Evolutionary conservation across 495 filamentous ascomycete species (phyloP).

Genomic region (Penicillium silybi): DNA sequence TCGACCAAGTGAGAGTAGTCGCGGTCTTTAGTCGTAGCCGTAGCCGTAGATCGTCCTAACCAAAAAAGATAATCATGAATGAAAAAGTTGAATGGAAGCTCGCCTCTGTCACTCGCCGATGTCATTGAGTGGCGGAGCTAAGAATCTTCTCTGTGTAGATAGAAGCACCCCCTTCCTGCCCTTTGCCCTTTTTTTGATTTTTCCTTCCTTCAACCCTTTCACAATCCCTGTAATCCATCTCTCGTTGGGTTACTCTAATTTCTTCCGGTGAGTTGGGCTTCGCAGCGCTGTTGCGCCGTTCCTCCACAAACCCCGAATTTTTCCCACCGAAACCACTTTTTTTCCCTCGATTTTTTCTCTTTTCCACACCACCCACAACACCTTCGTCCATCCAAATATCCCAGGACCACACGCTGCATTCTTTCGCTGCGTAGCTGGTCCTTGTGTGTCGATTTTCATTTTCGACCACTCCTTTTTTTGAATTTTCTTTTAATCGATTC

Average conservation of each 20-base stretch:
- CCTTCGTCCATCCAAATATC: slow-evolving; percentile 2
- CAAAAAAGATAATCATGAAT: background rate
- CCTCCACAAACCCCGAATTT: slow-evolving; percentile 17
- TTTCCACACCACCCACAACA: slow-evolving; percentile 8
- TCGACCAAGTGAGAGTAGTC: too few relatives aligned
- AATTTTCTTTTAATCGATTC: slow-evolving; percentile 25
- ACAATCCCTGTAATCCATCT: background rate
- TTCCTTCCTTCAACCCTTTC: background rate
- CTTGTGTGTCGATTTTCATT: slow-evolving; percentile 13
- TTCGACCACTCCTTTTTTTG: slow-evolving; percentile 16
- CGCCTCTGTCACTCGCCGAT: background rate
- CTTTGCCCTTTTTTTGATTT: background rate
- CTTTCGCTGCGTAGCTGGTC: slow-evolving; percentile 23
- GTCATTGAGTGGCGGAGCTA: slow-evolving; percentile 3
- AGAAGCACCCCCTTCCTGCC: background rate
- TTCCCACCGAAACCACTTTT: slow-evolving; percentile 27
- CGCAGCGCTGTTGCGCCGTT: slow-evolving; percentile 3
- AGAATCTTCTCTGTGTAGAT: background rate
- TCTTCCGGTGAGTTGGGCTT: background rate
- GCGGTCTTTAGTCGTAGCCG: too few relatives aligned
- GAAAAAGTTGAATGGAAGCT: background rate
- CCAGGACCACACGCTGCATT: slow-evolving; percentile 24
- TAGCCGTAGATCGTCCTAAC: too few relatives aligned
- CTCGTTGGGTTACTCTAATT: background rate
- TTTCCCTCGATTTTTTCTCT: slow-evolving; percentile 18